These are phyloP conservation scores for Penicillium goetzii DNA, from an alignment of 495 filamentous ascomycete species.

Conservation along the genomic window DNA sequence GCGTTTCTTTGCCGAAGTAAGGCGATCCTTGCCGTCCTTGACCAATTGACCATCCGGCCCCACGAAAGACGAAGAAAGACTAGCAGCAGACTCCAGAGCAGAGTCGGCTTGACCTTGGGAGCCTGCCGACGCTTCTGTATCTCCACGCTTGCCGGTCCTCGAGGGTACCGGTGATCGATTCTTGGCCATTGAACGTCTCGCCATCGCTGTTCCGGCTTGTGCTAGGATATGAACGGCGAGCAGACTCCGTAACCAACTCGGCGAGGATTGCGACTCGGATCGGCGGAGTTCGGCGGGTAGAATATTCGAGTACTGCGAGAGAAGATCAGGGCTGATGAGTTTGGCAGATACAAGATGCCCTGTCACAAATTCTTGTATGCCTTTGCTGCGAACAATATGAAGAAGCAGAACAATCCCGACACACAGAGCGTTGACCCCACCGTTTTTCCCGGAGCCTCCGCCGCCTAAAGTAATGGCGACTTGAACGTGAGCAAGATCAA, in stretches of 20 bases:
- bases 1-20: conserved; percentile 74
- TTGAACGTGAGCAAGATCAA: conserved; percentile 95
- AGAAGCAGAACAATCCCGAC: conserved; percentile 74
- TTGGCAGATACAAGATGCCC: conserved; percentile 51
- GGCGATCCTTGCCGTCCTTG: conserved; percentile 59
- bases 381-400: conserved; percentile 67
- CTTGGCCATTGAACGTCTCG: conserved; percentile 55
- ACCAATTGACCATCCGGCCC: conserved; percentile 57
- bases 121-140: conserved; percentile 60
- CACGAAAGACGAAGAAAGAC: conserved; percentile 49
- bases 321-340: conserved; percentile 48
- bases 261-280: conserved; percentile 50
- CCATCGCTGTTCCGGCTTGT: conserved; percentile 66
- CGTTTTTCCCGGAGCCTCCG: conserved; percentile 74
- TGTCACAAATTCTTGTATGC: conserved; percentile 55
- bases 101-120: conserved; percentile 52
- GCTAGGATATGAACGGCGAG: conserved; percentile 89
- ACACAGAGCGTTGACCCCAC: conserved; percentile 73
- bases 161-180: conserved; percentile 50
- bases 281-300: conserved; percentile 49
- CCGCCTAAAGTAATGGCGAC: conserved; percentile 93
- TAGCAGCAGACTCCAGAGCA: conserved; percentile 48
- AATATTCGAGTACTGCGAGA: conserved; percentile 49
- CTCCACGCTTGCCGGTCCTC: conserved; percentile 52
- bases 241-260: conserved; percentile 61